Evolutionary conservation across 2,329 filamentous ascomycete genomes (phyloP).

Genomic region (Sporothrix brasiliensis): DNA sequence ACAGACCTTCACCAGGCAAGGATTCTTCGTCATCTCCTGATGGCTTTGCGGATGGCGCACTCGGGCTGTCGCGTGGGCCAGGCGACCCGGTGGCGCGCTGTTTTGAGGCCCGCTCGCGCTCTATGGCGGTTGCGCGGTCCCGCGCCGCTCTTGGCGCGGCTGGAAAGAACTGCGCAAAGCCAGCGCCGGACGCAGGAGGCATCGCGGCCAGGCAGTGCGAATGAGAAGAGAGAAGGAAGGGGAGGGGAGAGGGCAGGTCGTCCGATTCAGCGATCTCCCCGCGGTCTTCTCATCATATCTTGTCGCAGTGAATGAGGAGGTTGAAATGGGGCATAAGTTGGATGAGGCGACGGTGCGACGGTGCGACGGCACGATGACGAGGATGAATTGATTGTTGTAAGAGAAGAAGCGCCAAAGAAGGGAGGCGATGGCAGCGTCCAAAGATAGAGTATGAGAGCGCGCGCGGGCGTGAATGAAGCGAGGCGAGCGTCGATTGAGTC

Average conservation of each 20-base stretch:
- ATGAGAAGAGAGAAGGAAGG: neutral
- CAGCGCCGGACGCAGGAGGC: slow-evolving; percentile 76
- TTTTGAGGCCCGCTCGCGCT: slow-evolving; percentile 58
- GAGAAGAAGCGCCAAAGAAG: neutral
- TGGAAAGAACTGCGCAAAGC: slow-evolving; percentile 86
- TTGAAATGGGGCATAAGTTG: slow-evolving; percentile 46
- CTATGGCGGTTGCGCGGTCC: slow-evolving; percentile 55
- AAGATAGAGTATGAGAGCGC: neutral
- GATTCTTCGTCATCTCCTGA: slow-evolving; percentile 61
- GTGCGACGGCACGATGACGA: neutral
- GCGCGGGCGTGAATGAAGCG: neutral
- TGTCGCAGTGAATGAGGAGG: slow-evolving; percentile 40
- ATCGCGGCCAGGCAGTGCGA: slow-evolving; percentile 55
- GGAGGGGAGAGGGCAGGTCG: slow-evolving; percentile 15
- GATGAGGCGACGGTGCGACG: slow-evolving; percentile 28
- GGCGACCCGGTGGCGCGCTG: slow-evolving; percentile 44
- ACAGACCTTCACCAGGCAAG: slow-evolving; percentile 66
- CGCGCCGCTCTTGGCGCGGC: slow-evolving; percentile 69
- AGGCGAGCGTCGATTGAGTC: neutral
- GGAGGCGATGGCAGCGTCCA: neutral
- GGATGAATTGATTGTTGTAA: neutral
- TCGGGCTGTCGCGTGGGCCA: slow-evolving; percentile 30
- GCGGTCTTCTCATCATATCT: slow-evolving; percentile 61
- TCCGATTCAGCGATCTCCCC: slow-evolving; percentile 54
- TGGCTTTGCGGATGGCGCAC: slow-evolving; percentile 41